phyloP scores from a whole-genome alignment of 176 grass and related monocot genomes.

The Oryza punctata region DNA sequence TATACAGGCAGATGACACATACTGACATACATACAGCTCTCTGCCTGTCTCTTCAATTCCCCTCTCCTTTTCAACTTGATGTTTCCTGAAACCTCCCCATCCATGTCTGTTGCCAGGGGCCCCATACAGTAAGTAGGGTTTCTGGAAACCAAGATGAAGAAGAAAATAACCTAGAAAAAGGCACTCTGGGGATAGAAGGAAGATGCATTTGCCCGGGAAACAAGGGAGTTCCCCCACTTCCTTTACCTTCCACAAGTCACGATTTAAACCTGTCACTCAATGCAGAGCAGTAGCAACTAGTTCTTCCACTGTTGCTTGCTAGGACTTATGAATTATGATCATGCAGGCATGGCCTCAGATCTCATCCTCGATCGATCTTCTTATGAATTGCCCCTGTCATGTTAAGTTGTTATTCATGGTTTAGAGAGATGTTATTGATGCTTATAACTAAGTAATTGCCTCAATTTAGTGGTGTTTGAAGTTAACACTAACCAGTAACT shows the following conservation, averaged over 20 bases:
- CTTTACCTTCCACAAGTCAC: slow-evolving; percentile 43
- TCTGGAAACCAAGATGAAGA: slow-evolving; percentile 44
- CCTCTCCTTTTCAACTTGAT: slow-evolving; percentile 40
- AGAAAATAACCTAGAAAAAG: slow-evolving; percentile 3
- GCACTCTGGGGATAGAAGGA: slow-evolving; percentile 38
- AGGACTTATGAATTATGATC: slow-evolving; percentile 17
- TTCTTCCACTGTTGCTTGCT: slow-evolving; percentile 37
- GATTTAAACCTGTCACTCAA: slow-evolving; percentile 48
- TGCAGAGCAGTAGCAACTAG: slow-evolving; percentile 42
- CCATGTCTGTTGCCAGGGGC: slow-evolving; percentile 42
- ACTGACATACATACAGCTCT: slow-evolving; percentile 44
- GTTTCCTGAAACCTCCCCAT: slow-evolving; percentile 58
- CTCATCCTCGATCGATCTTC: slow-evolving; percentile 2
- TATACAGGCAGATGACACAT: slow-evolving; percentile 40
- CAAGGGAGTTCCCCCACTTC: slow-evolving; percentile 48
- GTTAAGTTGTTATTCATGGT: slow-evolving; percentile 35
- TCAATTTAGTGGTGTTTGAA: neutral
- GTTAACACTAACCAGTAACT: slow-evolving; percentile 57
- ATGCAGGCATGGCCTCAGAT: slow-evolving; percentile 44
- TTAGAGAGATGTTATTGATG: slow-evolving; percentile 38
- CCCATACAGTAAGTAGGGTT: slow-evolving; percentile 50
- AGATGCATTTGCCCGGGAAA: slow-evolving; percentile 57
- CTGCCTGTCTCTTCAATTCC: slow-evolving; percentile 24
- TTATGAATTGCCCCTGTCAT: slow-evolving; percentile 52
- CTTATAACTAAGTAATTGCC: neutral